phyloP scores from a whole-genome alignment of 148 eudicot species.

The Chenopodium berlandieri region DNA sequence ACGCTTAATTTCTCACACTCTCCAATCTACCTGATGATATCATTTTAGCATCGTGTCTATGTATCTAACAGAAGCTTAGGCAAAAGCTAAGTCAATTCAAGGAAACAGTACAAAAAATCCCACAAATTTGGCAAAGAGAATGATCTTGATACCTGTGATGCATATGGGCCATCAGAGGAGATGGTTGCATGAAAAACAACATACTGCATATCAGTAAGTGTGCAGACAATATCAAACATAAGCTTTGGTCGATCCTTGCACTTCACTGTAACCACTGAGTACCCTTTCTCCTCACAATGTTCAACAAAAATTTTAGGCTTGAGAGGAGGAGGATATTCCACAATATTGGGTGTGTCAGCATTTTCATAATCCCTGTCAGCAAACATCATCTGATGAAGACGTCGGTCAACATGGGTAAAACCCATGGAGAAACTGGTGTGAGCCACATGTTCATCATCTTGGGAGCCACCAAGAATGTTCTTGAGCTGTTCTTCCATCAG shows the following conservation, averaged over 20 bases:
- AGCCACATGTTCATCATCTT: constrained; percentile 48
- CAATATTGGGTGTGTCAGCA: constrained; percentile 23
- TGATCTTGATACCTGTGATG: constrained; percentile 54
- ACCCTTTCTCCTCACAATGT: constrained; percentile 67
- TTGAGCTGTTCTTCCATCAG: constrained; percentile 69
- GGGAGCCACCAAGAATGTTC: constrained; percentile 51
- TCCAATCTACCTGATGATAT: neutral
- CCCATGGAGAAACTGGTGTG: constrained; percentile 53
- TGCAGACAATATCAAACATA: constrained; percentile 87
- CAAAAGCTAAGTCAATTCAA: neutral
- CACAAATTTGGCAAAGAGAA: neutral
- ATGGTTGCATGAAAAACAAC: constrained; percentile 77
- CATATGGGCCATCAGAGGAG: constrained; percentile 55
- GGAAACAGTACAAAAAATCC: neutral
- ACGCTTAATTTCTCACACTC: neutral
- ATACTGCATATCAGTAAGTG: constrained; percentile 81
- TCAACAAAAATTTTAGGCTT: constrained; percentile 50
- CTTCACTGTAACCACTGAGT: constrained; percentile 58
- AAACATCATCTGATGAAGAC: constrained; percentile 80
- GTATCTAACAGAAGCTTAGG: neutral
- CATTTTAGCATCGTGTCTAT: neutral
- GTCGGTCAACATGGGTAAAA: constrained; percentile 64
- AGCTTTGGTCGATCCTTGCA: constrained; percentile 74
- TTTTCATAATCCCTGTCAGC: constrained; percentile 74
- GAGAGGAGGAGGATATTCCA: constrained; percentile 27